A percentile compares a stretch with the other conserved stretches of the same genome.
Evolutionary conservation across 2,329 filamentous ascomycete species (phyloP).

Genomic region (Fusarium equiseti): DNA sequence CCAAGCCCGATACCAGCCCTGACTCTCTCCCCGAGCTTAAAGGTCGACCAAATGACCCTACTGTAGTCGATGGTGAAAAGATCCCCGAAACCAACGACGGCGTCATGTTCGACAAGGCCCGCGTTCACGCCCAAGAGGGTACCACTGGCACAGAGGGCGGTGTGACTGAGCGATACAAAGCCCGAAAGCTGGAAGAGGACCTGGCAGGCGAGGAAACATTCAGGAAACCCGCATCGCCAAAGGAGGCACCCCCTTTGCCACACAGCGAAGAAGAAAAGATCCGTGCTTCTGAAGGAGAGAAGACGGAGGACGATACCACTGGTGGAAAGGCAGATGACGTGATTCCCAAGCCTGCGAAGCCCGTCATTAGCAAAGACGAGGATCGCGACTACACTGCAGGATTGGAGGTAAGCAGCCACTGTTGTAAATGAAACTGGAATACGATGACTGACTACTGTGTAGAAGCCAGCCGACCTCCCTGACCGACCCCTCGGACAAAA

Average conservation of each 20-base stretch:
- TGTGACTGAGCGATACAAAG: slow-evolving; percentile 87
- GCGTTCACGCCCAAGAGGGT: slow-evolving; percentile 81
- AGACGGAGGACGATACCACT: slow-evolving; percentile 3
- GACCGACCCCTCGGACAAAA: slow-evolving; percentile 81
- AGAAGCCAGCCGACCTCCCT: slow-evolving; percentile 88
- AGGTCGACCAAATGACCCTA: slow-evolving; percentile 64
- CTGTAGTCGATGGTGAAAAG: slow-evolving; percentile 69
- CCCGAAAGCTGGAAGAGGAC: slow-evolving; percentile 74
- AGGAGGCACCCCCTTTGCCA: slow-evolving; percentile 84
- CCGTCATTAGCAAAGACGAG: slow-evolving; percentile 56
- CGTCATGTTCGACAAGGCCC: slow-evolving; percentile 91
- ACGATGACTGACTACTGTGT: slow-evolving; percentile 37
- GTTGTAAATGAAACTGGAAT: not conserved
- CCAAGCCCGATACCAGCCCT: slow-evolving; percentile 49
- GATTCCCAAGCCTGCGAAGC: slow-evolving; percentile 30
- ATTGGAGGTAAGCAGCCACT: slow-evolving; percentile 50
- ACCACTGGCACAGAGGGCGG: slow-evolving; percentile 91
- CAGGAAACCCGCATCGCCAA: slow-evolving; percentile 85
- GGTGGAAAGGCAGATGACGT: slow-evolving; percentile 24
- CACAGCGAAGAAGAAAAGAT: slow-evolving; percentile 83
- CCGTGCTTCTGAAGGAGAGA: slow-evolving; percentile 52
- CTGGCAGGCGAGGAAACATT: slow-evolving; percentile 73
- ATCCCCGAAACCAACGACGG: slow-evolving; percentile 78
- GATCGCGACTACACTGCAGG: slow-evolving; percentile 53
- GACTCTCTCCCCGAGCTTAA: slow-evolving; percentile 60